A percentile compares a stretch with the other conserved stretches of the same genome.
These are phyloP conservation scores for Tolypocladium nubicola DNA, from an alignment of 2,329 filamentous ascomycete species.

Conservation along the genomic window DNA sequence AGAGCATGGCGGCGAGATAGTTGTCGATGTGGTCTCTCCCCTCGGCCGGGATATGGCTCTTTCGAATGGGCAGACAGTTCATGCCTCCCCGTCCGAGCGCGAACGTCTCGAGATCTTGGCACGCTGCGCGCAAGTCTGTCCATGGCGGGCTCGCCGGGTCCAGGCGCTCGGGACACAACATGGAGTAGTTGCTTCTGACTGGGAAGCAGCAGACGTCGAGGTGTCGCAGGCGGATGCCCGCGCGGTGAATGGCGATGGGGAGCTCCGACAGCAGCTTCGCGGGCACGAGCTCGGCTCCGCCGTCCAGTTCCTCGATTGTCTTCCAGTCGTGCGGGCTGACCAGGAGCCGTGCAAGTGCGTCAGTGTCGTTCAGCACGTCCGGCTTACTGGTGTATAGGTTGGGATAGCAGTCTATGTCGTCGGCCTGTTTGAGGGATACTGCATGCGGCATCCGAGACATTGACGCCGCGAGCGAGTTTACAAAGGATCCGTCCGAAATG, in stretches of 20 bases:
- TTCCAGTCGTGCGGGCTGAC: not conserved
- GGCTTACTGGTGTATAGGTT: not conserved
- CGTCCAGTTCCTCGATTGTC: not conserved
- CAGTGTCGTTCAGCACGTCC: not conserved
- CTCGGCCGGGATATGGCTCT: not conserved
- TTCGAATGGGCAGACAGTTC: not conserved
- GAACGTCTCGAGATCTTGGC: not conserved
- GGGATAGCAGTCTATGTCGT: not conserved
- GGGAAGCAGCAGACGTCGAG: not conserved
- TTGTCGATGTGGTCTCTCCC: not conserved
- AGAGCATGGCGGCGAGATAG: not conserved
- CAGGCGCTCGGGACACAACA: not conserved
- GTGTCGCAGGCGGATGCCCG: not conserved
- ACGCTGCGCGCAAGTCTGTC: not conserved
- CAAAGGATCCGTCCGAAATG: not conserved
- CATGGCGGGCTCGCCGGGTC: not conserved
- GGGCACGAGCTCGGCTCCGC: not conserved
- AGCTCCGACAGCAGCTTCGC: not conserved
- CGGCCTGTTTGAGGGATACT: not conserved
- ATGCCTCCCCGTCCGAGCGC: not conserved
- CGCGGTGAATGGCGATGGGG: not conserved
- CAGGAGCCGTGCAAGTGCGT: not conserved
- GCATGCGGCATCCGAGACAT: not conserved
- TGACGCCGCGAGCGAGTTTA: not conserved
- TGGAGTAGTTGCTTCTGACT: not conserved